Evolutionary conservation across 768 basidiomycete species (phyloP).

Genomic region (Lactarius psammicola): DNA sequence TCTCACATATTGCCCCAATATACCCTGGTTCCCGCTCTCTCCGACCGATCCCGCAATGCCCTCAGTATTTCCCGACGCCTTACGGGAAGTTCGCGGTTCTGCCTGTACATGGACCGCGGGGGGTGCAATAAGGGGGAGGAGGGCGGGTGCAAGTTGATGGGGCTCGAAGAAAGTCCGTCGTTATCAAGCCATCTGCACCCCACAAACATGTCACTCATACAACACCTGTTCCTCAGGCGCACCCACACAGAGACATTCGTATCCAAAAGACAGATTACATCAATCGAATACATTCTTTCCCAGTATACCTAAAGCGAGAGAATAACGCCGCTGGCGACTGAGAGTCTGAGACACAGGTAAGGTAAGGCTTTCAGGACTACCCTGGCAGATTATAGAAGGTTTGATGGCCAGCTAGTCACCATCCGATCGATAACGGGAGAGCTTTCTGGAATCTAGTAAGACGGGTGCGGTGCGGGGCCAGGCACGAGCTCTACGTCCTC

Average conservation of each 20-base stretch:
- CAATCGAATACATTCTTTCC: constrained; percentile 3
- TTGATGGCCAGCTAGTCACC: constrained; percentile 9
- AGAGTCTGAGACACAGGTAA: background rate
- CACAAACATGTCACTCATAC: background rate
- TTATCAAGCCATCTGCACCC: background rate
- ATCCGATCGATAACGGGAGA: constrained; percentile 18
- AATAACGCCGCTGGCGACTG: background rate
- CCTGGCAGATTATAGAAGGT: constrained; percentile 2
- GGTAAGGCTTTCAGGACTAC: constrained; percentile 8
- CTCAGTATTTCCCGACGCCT: too few species aligned
- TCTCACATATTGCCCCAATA: too few species aligned
- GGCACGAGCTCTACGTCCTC: constrained; percentile 28
- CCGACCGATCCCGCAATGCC: too few species aligned
- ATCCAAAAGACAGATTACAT: constrained; percentile 4
- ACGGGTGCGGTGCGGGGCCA: background rate
- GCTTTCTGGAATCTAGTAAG: background rate
- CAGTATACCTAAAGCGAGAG: background rate
- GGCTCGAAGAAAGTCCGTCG: background rate
- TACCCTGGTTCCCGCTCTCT: too few species aligned
- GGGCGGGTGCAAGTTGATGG: background rate
- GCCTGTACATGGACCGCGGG: background rate
- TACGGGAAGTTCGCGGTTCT: background rate
- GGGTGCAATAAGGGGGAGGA: background rate
- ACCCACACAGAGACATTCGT: background rate
- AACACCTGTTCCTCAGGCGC: background rate